Evolutionary conservation across 192 early-diverging fungal genomes (phyloP).

Genomic region (Martensiomyces pterosporus): DNA sequence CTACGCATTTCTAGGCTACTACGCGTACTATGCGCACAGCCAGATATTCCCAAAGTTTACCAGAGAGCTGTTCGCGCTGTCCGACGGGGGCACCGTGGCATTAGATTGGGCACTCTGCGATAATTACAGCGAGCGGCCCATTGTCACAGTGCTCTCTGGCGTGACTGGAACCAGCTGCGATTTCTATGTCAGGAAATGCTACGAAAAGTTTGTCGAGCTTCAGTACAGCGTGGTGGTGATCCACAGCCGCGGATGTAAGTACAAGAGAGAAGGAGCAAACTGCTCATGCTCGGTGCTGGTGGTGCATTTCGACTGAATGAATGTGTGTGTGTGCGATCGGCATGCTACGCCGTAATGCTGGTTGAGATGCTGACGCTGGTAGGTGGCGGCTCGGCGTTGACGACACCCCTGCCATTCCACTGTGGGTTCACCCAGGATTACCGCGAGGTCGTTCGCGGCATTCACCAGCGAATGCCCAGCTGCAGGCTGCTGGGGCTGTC

Average conservation of each 20-base stretch:
- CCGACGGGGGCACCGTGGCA: conserved; percentile 81
- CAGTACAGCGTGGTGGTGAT: conserved; percentile 77
- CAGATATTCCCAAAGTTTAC: conserved; percentile 23
- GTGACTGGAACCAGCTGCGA: conserved; percentile 91
- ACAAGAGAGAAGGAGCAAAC: no score
- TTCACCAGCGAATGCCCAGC: conserved; percentile 54
- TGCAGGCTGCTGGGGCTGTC: conserved; percentile 77
- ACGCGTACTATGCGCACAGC: conserved; percentile 51
- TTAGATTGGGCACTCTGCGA: conserved; percentile 79
- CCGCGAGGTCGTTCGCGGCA: conserved; percentile 29
- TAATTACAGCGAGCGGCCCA: conserved; percentile 57
- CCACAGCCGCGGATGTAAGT: conserved; percentile 84
- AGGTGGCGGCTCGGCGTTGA: conserved; percentile 67
- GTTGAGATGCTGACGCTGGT: conserved; percentile 1
- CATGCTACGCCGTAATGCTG: neutral
- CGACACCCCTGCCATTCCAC: conserved; percentile 73
- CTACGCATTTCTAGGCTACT: conserved; percentile 39
- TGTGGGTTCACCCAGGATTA: conserved; percentile 80
- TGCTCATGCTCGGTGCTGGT: no score
- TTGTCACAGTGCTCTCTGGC: conserved; percentile 80
- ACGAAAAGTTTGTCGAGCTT: conserved; percentile 57
- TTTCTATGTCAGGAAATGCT: conserved; percentile 77
- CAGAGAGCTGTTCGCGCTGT: conserved; percentile 60
- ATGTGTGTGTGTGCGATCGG: neutral
- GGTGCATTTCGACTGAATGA: neutral